Conservation (phyloP, 2,329 filamentous ascomycete genomes). For the Zalaria sp. region DNA sequence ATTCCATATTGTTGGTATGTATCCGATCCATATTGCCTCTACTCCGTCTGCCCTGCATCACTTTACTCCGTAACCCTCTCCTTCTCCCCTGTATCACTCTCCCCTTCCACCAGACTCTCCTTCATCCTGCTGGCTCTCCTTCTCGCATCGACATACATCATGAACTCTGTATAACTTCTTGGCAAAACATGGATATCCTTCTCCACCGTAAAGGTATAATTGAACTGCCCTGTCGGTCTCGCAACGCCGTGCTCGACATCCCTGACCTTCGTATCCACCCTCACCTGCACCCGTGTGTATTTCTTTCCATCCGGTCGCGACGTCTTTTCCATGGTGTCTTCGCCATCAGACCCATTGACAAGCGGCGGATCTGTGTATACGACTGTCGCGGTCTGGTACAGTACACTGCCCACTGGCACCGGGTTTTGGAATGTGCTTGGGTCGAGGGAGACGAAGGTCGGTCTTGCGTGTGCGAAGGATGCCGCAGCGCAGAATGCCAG, state of each 20-base stretch:
- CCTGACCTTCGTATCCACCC: slow-evolving; percentile 57
- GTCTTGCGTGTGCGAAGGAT: slow-evolving; percentile 53
- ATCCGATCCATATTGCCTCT: no score
- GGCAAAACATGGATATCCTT: slow-evolving; percentile 54
- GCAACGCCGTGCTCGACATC: slow-evolving; percentile 57
- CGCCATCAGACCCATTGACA: slow-evolving; percentile 24
- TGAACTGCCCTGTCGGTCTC: slow-evolving; percentile 59
- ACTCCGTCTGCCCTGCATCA: neutral
- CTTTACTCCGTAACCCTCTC: slow-evolving; percentile 16
- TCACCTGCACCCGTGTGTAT: slow-evolving; percentile 52
- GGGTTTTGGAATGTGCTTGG: slow-evolving; percentile 63
- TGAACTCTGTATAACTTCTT: slow-evolving; percentile 47
- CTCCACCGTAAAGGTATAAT: slow-evolving; percentile 58
- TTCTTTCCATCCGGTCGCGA: slow-evolving; percentile 20
- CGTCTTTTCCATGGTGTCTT: slow-evolving; percentile 18
- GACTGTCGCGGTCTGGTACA: slow-evolving; percentile 59
- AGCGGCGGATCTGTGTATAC: slow-evolving; percentile 54
- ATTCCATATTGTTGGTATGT: no score
- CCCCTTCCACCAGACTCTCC: slow-evolving; percentile 21
- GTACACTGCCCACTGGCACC: slow-evolving; percentile 58
- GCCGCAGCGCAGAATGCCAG: slow-evolving; percentile 63
- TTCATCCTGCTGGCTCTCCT: slow-evolving; percentile 40
- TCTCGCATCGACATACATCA: slow-evolving; percentile 50
- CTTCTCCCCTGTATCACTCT: slow-evolving; percentile 13
- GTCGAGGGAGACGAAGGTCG: slow-evolving; percentile 58